Base-by-base conservation (phyloP, 495 filamentous ascomycete species). In the Penicillium angulare region DNA sequence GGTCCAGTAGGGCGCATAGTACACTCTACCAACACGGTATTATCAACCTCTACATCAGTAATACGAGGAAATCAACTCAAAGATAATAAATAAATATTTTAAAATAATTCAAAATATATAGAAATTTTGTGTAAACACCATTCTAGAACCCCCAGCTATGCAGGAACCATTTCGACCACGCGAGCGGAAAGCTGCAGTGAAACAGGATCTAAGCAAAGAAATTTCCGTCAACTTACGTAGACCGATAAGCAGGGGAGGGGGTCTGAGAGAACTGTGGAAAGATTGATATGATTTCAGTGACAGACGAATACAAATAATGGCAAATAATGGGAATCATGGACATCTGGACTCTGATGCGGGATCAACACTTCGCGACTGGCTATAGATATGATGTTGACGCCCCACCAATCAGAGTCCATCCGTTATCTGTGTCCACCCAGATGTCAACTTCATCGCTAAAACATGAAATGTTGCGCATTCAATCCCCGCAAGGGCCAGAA, bases 371-470 rank as follows among this genome's bases (percentile, higher is more conserved):
- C n/a, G n/a, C 36, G 44, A 65, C 55, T 67, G 64, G 64, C 47
- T 62, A 59, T 62, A 67, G 64, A 67, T 67, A 67, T 62, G 53
- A 55, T 21, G 43, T 49, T 36, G 17, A 16, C 6, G 5, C 34
- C 23, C 29, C 15, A 26, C 64, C 64, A 67, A 67, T 67, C 58
- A 65, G 15, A 34, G 39, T 6, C 29, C 18, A 29, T 29, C 17
- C 17, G 54, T 61, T 64, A 64, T 66, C 63, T 59, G 24, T 13
- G 17, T 22, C 16, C 3, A 16, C 8, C 18, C 9, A 26, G n/a
- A 45, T 45, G 6, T 16, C 3, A 33, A 1, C 8, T 8, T 20
- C 24, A 18, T 12, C 17, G 18, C 13, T 33, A 32, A 10, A 15
- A 12, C 24, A 18, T 33, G 15, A n/a, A 8, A 34, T 32, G 18